Evolutionary conservation across 768 basidiomycete species (phyloP).

Genomic region (Butyriboletus loyo): DNA sequence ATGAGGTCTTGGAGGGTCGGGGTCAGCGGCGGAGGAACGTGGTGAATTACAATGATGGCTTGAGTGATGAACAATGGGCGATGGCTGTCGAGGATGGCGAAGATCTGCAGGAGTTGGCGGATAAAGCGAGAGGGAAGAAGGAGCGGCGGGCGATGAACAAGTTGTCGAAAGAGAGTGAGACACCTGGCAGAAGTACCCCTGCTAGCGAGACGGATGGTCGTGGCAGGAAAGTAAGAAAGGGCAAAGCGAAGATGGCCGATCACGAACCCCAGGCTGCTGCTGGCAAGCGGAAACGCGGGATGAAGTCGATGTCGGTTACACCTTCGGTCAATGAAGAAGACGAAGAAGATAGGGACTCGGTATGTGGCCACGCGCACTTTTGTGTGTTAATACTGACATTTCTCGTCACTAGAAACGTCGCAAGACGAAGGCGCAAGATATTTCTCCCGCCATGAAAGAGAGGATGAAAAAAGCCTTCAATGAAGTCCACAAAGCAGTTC

Average conservation of each 20-base stretch:
- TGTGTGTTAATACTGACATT: neutral
- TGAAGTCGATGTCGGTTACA: constrained; percentile 72
- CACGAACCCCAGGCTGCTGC: constrained; percentile 41
- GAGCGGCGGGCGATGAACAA: constrained; percentile 61
- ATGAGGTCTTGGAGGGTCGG: constrained; percentile 62
- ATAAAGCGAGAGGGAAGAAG: constrained; percentile 61
- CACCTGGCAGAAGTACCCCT: constrained; percentile 63
- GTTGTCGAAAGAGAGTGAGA: constrained; percentile 54
- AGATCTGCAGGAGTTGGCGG: constrained; percentile 70
- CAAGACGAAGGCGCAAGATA: constrained; percentile 64
- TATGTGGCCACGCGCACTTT: constrained; percentile 33
- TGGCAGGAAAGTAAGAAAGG: constrained; percentile 52
- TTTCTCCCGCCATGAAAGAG: constrained; percentile 58
- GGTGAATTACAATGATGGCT: constrained; percentile 90
- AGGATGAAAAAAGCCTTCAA: constrained; percentile 83
- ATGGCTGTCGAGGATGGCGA: constrained; percentile 82
- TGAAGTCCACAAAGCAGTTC: constrained; percentile 72
- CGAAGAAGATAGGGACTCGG: constrained; percentile 73
- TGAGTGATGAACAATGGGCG: constrained; percentile 93
- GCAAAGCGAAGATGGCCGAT: constrained; percentile 59
- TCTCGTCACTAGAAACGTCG: constrained; percentile 68
- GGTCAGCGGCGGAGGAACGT: constrained; percentile 81
- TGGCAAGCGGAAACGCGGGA: constrained; percentile 74
- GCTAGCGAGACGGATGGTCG: constrained; percentile 58
- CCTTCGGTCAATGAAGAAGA: constrained; percentile 71